A percentile compares a stretch with the other conserved stretches of the same genome.
Evolutionary conservation across 139 green algal genomes (phyloP).

Genomic region (Asterochloris sp.): DNA sequence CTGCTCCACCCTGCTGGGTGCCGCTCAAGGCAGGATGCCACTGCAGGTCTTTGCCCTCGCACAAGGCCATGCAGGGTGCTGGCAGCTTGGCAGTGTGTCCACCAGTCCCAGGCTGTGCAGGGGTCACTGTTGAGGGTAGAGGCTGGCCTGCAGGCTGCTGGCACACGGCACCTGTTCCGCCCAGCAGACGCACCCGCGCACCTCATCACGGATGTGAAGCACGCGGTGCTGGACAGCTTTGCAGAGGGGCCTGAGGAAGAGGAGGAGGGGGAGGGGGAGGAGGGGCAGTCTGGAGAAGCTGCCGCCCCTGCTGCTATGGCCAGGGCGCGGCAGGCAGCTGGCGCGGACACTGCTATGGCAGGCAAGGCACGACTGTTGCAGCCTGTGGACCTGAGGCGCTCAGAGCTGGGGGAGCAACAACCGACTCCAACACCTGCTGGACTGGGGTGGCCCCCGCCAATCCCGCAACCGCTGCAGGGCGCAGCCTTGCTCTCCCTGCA

Average conservation of each 20-base stretch:
- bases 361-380: neutral
- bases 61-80: neutral
- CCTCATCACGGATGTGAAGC: neutral
- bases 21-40: neutral
- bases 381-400: neutral
- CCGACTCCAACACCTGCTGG: neutral
- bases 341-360: too few relatives aligned
- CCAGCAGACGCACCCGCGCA: neutral
- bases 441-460: too few relatives aligned
- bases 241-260: constrained; percentile 14
- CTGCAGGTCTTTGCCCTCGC: neutral
- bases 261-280: neutral
- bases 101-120: neutral
- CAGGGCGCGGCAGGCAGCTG: too few relatives aligned
- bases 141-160: neutral
- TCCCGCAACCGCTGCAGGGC: too few relatives aligned
- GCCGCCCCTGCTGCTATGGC: neutral
- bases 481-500: too few relatives aligned
- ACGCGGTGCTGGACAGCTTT: neutral
- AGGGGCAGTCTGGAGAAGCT: neutral
- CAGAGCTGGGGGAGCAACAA: neutral
- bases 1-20: too few relatives aligned
- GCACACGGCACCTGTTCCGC: neutral
- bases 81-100: neutral
- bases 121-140: neutral